These are phyloP conservation scores for Pythium phragmiticola DNA, from an alignment of 352 stramenopile species.

Conservation along the genomic window DNA sequence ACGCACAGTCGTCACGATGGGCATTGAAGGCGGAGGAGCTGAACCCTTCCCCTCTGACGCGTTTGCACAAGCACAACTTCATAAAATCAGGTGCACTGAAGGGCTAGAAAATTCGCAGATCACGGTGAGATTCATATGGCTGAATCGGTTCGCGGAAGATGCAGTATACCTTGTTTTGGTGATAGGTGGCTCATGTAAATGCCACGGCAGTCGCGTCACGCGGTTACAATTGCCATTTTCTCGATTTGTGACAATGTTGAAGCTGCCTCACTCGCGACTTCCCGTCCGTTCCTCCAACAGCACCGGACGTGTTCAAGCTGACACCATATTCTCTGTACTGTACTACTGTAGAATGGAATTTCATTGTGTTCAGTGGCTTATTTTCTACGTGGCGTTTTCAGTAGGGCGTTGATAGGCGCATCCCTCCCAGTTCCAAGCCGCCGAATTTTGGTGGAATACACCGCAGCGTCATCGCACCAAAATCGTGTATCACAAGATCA, in stretches of 20 bases:
- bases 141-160: neutral
- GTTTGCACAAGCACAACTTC: conserved; percentile 26
- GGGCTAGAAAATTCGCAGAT: neutral
- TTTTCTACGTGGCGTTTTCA: neutral
- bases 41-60: conserved; percentile 27
- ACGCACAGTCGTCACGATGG: conserved; percentile 56
- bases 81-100: conserved; percentile 3
- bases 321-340: neutral
- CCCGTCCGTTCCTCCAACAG: neutral
- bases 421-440: too few relatives aligned
- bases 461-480: conserved; percentile 5
- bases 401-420: too few relatives aligned
- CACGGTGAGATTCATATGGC: neutral
- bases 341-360: too few relatives aligned
- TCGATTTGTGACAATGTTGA: conserved; percentile 26
- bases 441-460: neutral
- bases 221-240: conserved; percentile 13
- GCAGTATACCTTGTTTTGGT: conserved; percentile 5
- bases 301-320: conserved; percentile 9
- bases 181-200: conserved; percentile 16
- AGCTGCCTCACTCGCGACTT: conserved; percentile 4
- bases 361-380: too few relatives aligned
- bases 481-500: conserved; percentile 5
- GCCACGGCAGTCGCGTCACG: conserved; percentile 24
- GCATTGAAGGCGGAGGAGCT: conserved; percentile 23